These are phyloP conservation scores for Leishmania lainsoni DNA, from an alignment of 208 protist genomes.

Conservation along the genomic window DNA sequence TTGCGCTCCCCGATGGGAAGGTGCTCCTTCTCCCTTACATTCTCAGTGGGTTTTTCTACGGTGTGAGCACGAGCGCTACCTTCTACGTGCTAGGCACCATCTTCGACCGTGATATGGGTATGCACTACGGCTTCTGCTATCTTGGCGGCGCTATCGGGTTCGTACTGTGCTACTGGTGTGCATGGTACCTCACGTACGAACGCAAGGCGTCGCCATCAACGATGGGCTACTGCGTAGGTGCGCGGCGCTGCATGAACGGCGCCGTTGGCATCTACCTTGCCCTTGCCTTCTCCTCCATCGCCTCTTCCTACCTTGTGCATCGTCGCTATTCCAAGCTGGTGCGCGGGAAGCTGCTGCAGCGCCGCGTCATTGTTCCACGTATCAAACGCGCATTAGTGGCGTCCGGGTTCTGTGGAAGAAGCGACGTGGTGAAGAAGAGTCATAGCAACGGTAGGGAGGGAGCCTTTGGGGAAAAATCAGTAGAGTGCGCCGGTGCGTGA, in stretches of 20 bases:
- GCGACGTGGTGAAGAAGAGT: background rate
- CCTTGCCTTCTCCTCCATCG: constrained; percentile 19
- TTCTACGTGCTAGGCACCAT: constrained; percentile 56
- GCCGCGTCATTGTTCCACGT: constrained; percentile 35
- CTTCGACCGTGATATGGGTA: constrained; percentile 58
- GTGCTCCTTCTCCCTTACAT: constrained; percentile 44
- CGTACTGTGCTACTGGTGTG: constrained; percentile 42
- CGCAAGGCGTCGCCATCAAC: constrained; percentile 28
- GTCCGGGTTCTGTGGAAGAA: background rate
- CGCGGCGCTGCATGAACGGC: constrained; percentile 48
- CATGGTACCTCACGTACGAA: constrained; percentile 46
- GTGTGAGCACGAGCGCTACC: constrained; percentile 50
- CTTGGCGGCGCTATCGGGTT: constrained; percentile 43
- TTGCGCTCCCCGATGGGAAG: constrained; percentile 42
- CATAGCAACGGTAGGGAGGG: too few species aligned
- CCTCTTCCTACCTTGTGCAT: constrained; percentile 32
- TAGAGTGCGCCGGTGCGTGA: too few species aligned
- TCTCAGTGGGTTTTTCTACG: constrained; percentile 43
- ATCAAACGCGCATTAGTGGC: constrained; percentile 14
- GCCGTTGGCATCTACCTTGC: constrained; percentile 47
- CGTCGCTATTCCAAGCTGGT: constrained; percentile 47
- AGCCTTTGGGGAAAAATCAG: too few species aligned
- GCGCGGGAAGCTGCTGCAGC: constrained; percentile 30
- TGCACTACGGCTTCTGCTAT: constrained; percentile 67
- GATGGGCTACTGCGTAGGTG: constrained; percentile 33